Conservation (phyloP, 805 yeast species). For the Cyberlindnera subsufficiens region DNA sequence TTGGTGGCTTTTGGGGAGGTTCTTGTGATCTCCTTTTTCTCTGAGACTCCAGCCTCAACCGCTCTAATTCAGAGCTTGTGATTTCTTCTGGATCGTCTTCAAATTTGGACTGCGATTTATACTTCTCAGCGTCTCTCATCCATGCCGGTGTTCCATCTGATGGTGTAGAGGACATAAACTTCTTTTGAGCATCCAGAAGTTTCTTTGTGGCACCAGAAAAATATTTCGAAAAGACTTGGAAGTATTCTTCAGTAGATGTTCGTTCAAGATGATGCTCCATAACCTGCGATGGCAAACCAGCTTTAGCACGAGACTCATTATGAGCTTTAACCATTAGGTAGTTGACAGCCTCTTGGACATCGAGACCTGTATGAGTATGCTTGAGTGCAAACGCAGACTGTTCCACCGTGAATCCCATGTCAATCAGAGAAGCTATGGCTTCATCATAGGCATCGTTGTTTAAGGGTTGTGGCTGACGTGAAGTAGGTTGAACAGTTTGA, state of each 20-base stretch:
- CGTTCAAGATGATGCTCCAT: background rate
- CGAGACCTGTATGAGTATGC: slow-evolving; percentile 43
- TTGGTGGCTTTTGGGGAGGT: slow-evolving; percentile 2
- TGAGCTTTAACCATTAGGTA: slow-evolving; percentile 59
- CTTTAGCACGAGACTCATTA: slow-evolving; percentile 29
- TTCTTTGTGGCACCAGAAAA: slow-evolving; percentile 20
- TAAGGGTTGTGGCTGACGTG: background rate
- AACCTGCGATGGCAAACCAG: slow-evolving; percentile 13
- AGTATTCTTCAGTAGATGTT: slow-evolving; percentile 11
- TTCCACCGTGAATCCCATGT: slow-evolving; percentile 71
- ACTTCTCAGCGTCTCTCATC: slow-evolving; percentile 57
- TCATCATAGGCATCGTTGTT: slow-evolving; percentile 32
- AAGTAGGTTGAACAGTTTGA: background rate
- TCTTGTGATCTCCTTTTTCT: slow-evolving; percentile 6
- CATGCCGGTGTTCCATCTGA: slow-evolving; percentile 55
- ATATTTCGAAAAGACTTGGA: slow-evolving; percentile 15
- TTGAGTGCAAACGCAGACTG: slow-evolving; percentile 56
- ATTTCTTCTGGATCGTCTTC: slow-evolving; percentile 44
- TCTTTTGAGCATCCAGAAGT: slow-evolving; percentile 26
- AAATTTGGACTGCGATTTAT: slow-evolving; percentile 31
- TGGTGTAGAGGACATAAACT: slow-evolving; percentile 17
- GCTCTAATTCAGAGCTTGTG: slow-evolving; percentile 23
- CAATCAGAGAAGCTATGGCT: slow-evolving; percentile 62
- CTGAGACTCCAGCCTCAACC: slow-evolving; percentile 5
- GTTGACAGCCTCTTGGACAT: slow-evolving; percentile 61